Evolutionary conservation across 306 rosid genomes (phyloP).

Genomic region (Fragaria nilgerrensis): DNA sequence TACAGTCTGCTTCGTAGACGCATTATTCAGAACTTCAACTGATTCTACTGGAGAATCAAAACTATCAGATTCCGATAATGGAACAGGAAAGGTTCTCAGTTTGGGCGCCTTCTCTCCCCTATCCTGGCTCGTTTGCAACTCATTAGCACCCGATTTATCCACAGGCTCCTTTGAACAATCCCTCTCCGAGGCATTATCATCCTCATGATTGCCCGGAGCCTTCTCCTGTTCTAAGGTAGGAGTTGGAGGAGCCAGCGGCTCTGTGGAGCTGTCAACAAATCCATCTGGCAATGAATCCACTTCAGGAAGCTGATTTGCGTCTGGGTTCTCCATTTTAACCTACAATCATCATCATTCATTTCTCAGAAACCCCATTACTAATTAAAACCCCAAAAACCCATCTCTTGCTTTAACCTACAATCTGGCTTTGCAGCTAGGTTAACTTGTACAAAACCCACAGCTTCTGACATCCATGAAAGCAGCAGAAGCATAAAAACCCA

Average conservation of each 20-base stretch:
- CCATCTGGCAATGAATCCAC: conserved; percentile 90
- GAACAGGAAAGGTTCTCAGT: conserved; percentile 43
- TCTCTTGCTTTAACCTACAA: neutral
- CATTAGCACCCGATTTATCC: conserved; percentile 35
- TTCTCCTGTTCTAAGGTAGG: conserved; percentile 61
- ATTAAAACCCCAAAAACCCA: neutral
- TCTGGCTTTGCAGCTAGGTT: neutral
- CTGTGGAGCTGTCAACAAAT: conserved; percentile 74
- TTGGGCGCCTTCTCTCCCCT: conserved; percentile 39
- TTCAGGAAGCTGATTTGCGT: conserved; percentile 85
- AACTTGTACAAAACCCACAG: neutral
- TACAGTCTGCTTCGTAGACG: conserved; percentile 43
- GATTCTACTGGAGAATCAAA: conserved; percentile 44
- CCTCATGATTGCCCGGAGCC: conserved; percentile 38
- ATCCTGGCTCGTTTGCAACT: conserved; percentile 41
- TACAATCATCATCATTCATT: conserved; percentile 32
- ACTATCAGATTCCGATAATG: conserved; percentile 41
- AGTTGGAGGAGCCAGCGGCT: conserved; percentile 62
- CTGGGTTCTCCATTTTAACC: conserved; percentile 71
- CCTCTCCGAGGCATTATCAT: conserved; percentile 31
- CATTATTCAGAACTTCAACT: conserved; percentile 32
- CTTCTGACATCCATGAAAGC: neutral
- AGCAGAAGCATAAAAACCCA: neutral
- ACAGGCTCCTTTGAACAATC: conserved; percentile 34
- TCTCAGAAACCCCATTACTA: conserved; percentile 18